Percentiles rank a stretch among this genome's conserved stretches.
phyloP scores from a whole-genome alignment of 495 filamentous ascomycete species.

The Articulospora tetracladia region DNA sequence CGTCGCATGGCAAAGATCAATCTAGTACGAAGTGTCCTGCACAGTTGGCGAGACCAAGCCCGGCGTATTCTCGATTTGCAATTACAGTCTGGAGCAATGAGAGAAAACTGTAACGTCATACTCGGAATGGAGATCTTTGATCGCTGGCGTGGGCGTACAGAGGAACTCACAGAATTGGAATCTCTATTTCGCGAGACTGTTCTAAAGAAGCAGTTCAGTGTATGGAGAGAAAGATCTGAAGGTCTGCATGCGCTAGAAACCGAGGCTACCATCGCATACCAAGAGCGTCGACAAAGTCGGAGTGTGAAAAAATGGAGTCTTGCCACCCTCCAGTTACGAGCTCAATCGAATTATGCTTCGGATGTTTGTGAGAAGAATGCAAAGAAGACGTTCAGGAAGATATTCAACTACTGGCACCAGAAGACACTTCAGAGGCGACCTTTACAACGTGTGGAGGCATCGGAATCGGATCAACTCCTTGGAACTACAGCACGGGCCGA shows the following conservation, averaged over 20 bases:
- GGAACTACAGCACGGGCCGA: slow-evolving; percentile 16
- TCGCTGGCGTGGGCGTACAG: slow-evolving; percentile 41
- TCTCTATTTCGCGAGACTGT: slow-evolving; percentile 20
- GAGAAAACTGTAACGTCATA: slow-evolving; percentile 34
- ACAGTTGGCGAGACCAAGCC: slow-evolving; percentile 42
- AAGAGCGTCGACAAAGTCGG: slow-evolving; percentile 33
- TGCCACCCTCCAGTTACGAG: slow-evolving; percentile 29
- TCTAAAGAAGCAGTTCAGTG: slow-evolving; percentile 40
- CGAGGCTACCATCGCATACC: slow-evolving; percentile 44
- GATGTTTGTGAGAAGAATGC: slow-evolving; percentile 38
- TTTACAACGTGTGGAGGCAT: slow-evolving; percentile 21
- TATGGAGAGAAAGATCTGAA: slow-evolving; percentile 41
- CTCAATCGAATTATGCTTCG: slow-evolving; percentile 30
- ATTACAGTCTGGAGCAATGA: slow-evolving; percentile 38
- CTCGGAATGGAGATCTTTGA: slow-evolving; percentile 36
- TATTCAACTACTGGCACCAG: slow-evolving; percentile 58
- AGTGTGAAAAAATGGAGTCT: slow-evolving; percentile 52
- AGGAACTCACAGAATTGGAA: slow-evolving; percentile 22
- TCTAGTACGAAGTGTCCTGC: slow-evolving; percentile 43
- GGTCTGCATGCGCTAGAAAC: slow-evolving; percentile 40
- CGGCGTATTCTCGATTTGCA: slow-evolving; percentile 36
- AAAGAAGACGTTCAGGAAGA: slow-evolving; percentile 48
- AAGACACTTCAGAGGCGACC: slow-evolving; percentile 39
- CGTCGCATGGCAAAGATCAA: slow-evolving; percentile 56
- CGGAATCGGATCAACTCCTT: slow-evolving; percentile 3